Evolutionary conservation across 2,329 filamentous ascomycete species (phyloP), one percentile per base, ranked within the genome.

Genomic region (Paraconiothyrium sp.): DNA sequence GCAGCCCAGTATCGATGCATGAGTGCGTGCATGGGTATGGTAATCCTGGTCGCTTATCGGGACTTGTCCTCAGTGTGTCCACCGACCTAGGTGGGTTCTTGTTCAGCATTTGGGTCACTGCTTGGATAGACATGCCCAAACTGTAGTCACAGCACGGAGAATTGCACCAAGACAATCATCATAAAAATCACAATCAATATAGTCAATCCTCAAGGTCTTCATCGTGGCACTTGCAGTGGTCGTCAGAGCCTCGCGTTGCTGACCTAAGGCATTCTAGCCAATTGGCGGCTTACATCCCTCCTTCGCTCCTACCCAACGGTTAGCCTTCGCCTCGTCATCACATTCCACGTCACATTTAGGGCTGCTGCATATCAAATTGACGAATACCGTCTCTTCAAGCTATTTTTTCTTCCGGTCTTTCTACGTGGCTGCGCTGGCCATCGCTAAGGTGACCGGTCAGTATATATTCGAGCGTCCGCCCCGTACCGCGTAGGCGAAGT

Each of bases 271-370:
- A 14, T 14, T 32, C n/a, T 22, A 44, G 35, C 56, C 56, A 58
- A 58, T 58, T 4, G 51, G 27, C 27, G 16, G 37, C 0, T 14
- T 9, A 34, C 20, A 22, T 43, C 24, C 16, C 24, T 41, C 47
- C 35, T 22, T 48, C 43, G 50, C 44, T 60, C 58, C 44, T 56
- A 27, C 44, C 51, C 51, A 56, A 55, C 44, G 14, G 24, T 56
- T 51, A 2, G 13, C 35, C 39, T 47, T 46, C 35, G 50, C 58
- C 51, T 46, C 44, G 27, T 30, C 52, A 10, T 39, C 24, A 54
- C 35, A 56, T 22, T 39, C 7, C 34, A 55, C 44, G 41, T 49
- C 50, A 47, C 43, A 44, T 10, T 30, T 2, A 30, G 27, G 27
- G 27, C 27, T 44, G 41, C 41, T 44, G 16, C 41, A 44, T 6